Evolutionary conservation across 805 yeast species (phyloP).

Genomic region (Saccharomyces eubayanus): DNA sequence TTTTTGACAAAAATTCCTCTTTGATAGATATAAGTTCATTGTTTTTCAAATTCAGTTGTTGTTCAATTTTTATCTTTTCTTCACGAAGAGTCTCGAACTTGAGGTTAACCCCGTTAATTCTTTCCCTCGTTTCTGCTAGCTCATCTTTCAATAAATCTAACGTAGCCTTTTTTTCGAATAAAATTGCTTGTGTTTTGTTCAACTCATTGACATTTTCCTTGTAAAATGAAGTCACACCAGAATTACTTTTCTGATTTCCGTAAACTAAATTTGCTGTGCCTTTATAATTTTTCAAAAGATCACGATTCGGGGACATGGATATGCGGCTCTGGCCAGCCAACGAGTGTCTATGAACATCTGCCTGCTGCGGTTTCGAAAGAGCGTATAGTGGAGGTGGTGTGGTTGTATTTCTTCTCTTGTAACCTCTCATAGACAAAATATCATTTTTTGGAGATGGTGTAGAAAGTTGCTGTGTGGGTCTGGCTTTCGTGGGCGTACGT

Average conservation of each 20-base stretch:
- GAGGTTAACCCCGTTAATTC: constrained; percentile 17
- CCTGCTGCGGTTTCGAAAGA: background rate
- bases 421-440: background rate
- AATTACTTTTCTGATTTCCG: constrained; percentile 1
- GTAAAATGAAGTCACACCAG: constrained; percentile 25
- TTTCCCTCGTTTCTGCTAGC: constrained; percentile 12
- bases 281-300: background rate
- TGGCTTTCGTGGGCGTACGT: constrained; percentile 2
- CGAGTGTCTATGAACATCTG: background rate
- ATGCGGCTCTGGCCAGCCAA: background rate
- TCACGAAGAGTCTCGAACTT: constrained; percentile 24
- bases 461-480: background rate
- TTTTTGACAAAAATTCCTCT: constrained; percentile 22
- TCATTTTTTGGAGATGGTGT: background rate
- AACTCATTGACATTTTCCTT: constrained; percentile 27
- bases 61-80: constrained; percentile 20
- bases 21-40: constrained; percentile 28
- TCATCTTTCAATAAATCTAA: constrained; percentile 22
- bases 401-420: constrained; percentile 9
- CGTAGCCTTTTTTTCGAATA: constrained; percentile 20
- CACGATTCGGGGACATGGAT: background rate
- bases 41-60: constrained; percentile 26
- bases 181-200: constrained; percentile 21
- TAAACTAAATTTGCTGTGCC: background rate
- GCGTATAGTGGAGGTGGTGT: constrained; percentile 5